phyloP scores from a whole-genome alignment of 1,284 basidiomycete species.

The Microbotryum violaceum region DNA sequence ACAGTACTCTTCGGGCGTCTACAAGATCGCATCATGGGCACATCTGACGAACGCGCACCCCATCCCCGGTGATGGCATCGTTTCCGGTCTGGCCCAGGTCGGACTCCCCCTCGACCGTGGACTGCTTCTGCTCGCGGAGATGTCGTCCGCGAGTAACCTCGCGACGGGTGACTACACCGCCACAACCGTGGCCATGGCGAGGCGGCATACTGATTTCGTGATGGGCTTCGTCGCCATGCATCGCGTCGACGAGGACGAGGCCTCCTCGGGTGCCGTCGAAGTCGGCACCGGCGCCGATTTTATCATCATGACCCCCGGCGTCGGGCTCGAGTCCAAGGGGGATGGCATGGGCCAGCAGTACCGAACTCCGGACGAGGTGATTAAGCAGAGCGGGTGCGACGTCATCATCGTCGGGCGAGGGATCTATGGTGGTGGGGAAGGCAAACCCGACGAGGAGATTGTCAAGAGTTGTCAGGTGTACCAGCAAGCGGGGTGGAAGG shows the following conservation, averaged over 20 bases:
- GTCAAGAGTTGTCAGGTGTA: slow-evolving; percentile 72
- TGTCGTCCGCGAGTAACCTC: slow-evolving; percentile 85
- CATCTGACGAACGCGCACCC: slow-evolving; percentile 97
- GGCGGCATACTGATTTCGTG: slow-evolving; percentile 72
- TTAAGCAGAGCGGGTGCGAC: slow-evolving; percentile 81
- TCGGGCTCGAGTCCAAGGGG: slow-evolving; percentile 72
- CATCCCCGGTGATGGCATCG: slow-evolving; percentile 80
- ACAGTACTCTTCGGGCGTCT: slow-evolving; percentile 88
- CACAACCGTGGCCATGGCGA: slow-evolving; percentile 78
- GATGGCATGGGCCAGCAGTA: slow-evolving; percentile 96
- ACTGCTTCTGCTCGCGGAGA: slow-evolving; percentile 86
- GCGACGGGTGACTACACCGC: slow-evolving; percentile 78
- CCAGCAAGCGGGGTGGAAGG: slow-evolving; percentile 78
- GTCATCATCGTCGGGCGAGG: slow-evolving; percentile 97
- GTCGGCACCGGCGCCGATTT: slow-evolving; percentile 61
- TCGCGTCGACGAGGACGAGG: slow-evolving; percentile 57
- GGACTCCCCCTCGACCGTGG: slow-evolving; percentile 79
- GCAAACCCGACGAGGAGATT: slow-evolving; percentile 54
- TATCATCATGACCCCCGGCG: slow-evolving; percentile 85
- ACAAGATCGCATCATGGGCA: slow-evolving; percentile 92
- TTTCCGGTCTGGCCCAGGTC: slow-evolving; percentile 76
- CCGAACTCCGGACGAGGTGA: slow-evolving; percentile 77
- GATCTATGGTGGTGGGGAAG: slow-evolving; percentile 70
- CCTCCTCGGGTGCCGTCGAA: slow-evolving; percentile 35
- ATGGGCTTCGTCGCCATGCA: slow-evolving; percentile 91